Evolutionary conservation across 306 rosid genomes (phyloP), one percentile per base, ranked within the genome.

Genomic region (Cucumis hystrix): DNA sequence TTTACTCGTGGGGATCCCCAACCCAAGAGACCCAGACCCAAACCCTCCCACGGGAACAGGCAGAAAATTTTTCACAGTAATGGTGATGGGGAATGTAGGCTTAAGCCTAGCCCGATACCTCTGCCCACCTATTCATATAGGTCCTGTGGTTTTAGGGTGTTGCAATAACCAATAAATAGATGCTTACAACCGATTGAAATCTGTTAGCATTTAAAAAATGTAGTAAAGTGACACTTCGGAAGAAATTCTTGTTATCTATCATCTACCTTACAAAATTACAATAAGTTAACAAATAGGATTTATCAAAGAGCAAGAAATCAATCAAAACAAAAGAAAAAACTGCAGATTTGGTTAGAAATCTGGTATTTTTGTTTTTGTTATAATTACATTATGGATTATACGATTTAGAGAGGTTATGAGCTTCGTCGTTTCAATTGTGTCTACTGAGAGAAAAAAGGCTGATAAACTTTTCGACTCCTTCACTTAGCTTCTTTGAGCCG

Each of bases 401-500:
- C 37, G 3, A 3, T 23, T 23, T 3, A 33, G 5, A 30, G 37
- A 30, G 10, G 37, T 35, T 21, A 11, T 6, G 37, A 41, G 54
- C 56, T 68, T 20, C 2, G 39, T 37, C 51, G 6, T 21, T n/a
- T 39, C 37, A 10, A 41, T 43, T 68, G 74, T 21, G 30, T 30
- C 41, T 15, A 15, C 30, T 37, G 28, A 18, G 67, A 37, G 0
- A 65, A 35, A 17, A 65, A 8, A 11, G 4, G 4, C 17, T 0
- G 49, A 18, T 12, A 3, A 17, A 35, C 10, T 45, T 21, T 1
- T 45, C 57, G 3, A 7, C 54, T 45, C 20, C 18, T 1, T 89
- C 86, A 86, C 62, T 82, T 80, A 25, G 97, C 96, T 84, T 84
- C 92, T 85, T 82, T 86, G 73, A 92, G 97, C 51, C 84, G 78